Evolutionary conservation across 2,329 filamentous ascomycete species (phyloP), one percentile per base, ranked within the genome.

Genomic region (Nothophoma quercina): DNA sequence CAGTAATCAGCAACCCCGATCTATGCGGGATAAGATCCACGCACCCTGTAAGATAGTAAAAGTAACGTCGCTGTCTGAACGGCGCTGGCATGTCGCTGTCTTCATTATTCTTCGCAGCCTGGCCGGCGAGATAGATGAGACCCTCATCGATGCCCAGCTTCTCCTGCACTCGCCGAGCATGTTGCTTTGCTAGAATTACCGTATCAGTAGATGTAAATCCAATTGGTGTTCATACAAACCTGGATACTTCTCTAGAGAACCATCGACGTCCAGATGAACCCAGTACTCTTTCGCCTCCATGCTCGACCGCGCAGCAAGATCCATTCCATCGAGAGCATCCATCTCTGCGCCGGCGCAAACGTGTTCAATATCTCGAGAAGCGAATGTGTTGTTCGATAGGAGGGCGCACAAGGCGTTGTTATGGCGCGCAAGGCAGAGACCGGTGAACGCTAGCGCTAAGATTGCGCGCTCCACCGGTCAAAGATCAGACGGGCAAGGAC

Each of bases 51-150:
- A 87, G 66, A 59, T 87, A 86, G 70, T 83, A 85, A 63, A 87
- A 87, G 65, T 86, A 86, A 18, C 85, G 79, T 57, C 79, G 77
- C 64, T 87, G 85, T 12, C 84, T 78, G 61, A 86, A 87, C 5
- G 78, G 75, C 16, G 76, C 76, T 49, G 76, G 73, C 75, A 84
- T 81, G 56, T 88, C 85, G 22, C 83, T 85, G 62, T 88, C 85
- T 52, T 84, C 81, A 58, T 79, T 79, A 45, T 78, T 76, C 34
- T 76, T 69, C 4, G 78, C 78, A 3, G 78, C 75, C 42, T 80
- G 75, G 19, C 84, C 84, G 26, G 77, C 75, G 18, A 87, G 78
- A 62, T 84, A 86, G 41, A 87, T 81, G 45, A 87, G 69, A 21
- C 84, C 75, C 32, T 67, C 51, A 1, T 62, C 59, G 7, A 69